Evolutionary conservation across 106 monocot species (phyloP), one percentile per base, ranked within the genome.

Genomic region (Dactylorhiza incarnata): DNA sequence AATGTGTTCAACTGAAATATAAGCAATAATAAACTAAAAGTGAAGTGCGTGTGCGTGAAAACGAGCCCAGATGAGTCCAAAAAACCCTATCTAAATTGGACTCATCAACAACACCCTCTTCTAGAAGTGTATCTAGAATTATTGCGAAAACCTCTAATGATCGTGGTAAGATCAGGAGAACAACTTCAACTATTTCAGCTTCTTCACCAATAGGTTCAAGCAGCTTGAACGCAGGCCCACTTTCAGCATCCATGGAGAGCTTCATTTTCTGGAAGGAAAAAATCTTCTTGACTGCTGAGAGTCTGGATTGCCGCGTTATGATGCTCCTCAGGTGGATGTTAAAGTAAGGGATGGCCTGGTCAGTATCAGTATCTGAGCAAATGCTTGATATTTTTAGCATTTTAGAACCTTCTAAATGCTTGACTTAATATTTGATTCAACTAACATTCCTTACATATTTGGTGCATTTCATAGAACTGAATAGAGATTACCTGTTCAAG

Each of bases 291-390:
- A 78, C 89, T 86, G 49, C 77, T 26, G 86, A 91, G 16, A 82
- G 81, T 65, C 78, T 79, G 44, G 90, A 90, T 83, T 85, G 86
- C 74, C 88, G 83, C 7, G 76, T 91, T 50, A 87, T 87, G 73
- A 91, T 97, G 93, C 89, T 93, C 97, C 97, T 12, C 89, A 94
- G 73, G 91, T 97, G 65, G 97, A 97, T 71, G 23, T 85, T 49
- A 97, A 89, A 78, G 84, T 89, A 25, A 85, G 89, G 9, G 94
- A 97, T 81, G 94, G 91, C 59, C 49, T 87, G 93, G 97, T 97
- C 68, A 69, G 80, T 80, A 46, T 12, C 26, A 58, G 51, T 37
- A 45, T 69, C n/a, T n/a, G n/a, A n/a, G n/a, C n/a, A n/a, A n/a
- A n/a, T n/a, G n/a, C n/a, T n/a, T n/a, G n/a, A n/a, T n/a, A n/a